Conservation (phyloP, 2,329 filamentous ascomycete genomes). For the Epichloe gansuensis region DNA sequence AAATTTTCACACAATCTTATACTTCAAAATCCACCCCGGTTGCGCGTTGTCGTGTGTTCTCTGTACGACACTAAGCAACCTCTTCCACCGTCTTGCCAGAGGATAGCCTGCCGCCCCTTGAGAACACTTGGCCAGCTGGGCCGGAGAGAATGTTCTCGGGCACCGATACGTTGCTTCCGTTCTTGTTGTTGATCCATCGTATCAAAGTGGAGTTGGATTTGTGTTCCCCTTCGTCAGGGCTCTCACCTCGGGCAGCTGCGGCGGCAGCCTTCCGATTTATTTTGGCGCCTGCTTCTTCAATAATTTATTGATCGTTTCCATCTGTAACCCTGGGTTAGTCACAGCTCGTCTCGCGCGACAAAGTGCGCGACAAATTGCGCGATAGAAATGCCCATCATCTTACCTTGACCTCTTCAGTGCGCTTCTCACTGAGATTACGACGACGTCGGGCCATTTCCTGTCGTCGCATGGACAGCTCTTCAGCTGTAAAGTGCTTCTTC, state of each 20-base stretch:
- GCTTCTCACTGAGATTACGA: constrained; percentile 52
- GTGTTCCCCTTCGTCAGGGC: constrained; percentile 32
- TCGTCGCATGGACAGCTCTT: constrained; percentile 49
- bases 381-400: constrained; percentile 5
- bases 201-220: constrained; percentile 50
- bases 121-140: constrained; percentile 50
- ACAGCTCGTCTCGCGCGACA: not conserved
- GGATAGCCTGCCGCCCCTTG: constrained; percentile 17
- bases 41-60: not conserved
- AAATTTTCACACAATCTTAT: not conserved
- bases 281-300: constrained; percentile 74
- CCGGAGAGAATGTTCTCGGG: constrained; percentile 55
- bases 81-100: constrained; percentile 43
- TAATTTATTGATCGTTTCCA: constrained; percentile 85
- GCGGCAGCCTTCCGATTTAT: constrained; percentile 42
- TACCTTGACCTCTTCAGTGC: constrained; percentile 53
- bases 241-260: constrained; percentile 32
- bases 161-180: constrained; percentile 51
- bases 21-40: not conserved
- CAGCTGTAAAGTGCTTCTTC: constrained; percentile 49
- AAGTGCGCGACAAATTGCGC: too few species aligned
- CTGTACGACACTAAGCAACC: constrained; percentile 26
- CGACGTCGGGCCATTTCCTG: constrained; percentile 50
- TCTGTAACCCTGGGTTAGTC: constrained; percentile 32
- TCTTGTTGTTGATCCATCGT: constrained; percentile 58